Evolutionary conservation across 2,329 filamentous ascomycete genomes (phyloP).

Genomic region (Rosellinia necatrix): DNA sequence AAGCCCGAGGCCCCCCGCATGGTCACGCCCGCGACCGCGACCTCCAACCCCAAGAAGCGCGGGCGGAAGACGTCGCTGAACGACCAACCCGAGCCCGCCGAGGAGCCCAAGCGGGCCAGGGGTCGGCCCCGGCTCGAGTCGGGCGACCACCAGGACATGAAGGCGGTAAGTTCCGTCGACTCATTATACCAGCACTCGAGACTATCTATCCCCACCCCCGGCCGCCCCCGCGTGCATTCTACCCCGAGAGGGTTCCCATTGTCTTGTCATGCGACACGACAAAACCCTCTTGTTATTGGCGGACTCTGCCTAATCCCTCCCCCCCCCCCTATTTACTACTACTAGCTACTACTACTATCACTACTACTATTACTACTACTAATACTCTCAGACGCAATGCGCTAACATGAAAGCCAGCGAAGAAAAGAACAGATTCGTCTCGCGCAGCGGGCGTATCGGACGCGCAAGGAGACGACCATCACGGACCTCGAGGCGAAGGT

Average conservation of each 20-base stretch:
- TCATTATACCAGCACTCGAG: not conserved
- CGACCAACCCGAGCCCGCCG: conserved; percentile 47
- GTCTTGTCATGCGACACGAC: too few relatives aligned
- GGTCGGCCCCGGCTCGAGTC: conserved; percentile 77
- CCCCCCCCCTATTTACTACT: too few relatives aligned
- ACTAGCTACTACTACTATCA: too few relatives aligned
- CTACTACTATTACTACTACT: not conserved
- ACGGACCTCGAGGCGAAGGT: conserved; percentile 73
- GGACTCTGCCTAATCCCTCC: too few relatives aligned
- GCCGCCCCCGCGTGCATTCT: too few relatives aligned
- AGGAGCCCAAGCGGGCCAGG: conserved; percentile 64
- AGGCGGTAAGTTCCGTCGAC: conserved; percentile 16
- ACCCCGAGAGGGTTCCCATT: too few relatives aligned
- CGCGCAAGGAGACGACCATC: conserved; percentile 83
- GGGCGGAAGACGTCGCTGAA: conserved; percentile 39
- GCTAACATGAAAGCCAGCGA: conserved; percentile 55
- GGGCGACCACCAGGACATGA: conserved; percentile 80
- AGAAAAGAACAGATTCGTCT: conserved; percentile 86
- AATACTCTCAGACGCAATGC: not conserved
- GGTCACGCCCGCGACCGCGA: conserved; percentile 8
- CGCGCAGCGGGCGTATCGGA: conserved; percentile 82
- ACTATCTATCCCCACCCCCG: not conserved
- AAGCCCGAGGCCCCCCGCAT: conserved; percentile 30
- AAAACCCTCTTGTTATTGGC: too few relatives aligned
- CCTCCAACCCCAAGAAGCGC: conserved; percentile 40